Evolutionary conservation across 345 rosid genomes (phyloP).

Genomic region (Laguncularia racemosa): DNA sequence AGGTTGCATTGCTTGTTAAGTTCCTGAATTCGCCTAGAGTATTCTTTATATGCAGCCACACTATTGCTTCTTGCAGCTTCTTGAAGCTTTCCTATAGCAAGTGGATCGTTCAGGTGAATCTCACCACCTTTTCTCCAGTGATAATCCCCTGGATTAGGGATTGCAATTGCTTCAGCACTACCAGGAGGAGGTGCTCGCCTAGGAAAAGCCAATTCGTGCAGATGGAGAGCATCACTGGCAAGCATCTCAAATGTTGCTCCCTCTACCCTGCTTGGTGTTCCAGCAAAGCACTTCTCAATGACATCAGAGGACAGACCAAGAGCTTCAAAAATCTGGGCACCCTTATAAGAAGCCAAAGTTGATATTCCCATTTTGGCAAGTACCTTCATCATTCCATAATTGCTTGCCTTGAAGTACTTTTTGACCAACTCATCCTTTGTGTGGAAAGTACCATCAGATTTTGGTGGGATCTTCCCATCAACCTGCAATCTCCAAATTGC

Average conservation of each 20-base stretch:
- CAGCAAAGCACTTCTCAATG: conserved; percentile 94
- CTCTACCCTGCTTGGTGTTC: conserved; percentile 98
- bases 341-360: conserved; percentile 96
- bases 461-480: conserved; percentile 92
- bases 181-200: conserved; percentile 63
- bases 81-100: conserved; percentile 90
- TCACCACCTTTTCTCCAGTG: conserved; percentile 99
- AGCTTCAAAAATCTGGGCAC: conserved; percentile 99
- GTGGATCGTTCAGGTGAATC: conserved; percentile 95
- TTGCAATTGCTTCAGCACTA: conserved; percentile 92
- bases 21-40: conserved; percentile 84
- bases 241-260: conserved; percentile 99
- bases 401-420: conserved; percentile 96
- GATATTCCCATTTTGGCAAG: conserved; percentile 99
- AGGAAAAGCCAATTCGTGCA: conserved; percentile 95
- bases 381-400: conserved; percentile 99
- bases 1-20: conserved; percentile 85
- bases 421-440: conserved; percentile 83
- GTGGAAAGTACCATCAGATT: conserved; percentile 68
- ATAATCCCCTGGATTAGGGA: conserved; percentile 93
- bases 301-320: conserved; percentile 95
- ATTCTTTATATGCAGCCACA: conserved; percentile 91
- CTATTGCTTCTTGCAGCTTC: conserved; percentile 91
- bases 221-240: conserved; percentile 72
- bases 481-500: conserved; percentile 86